These are phyloP conservation scores for Ilex aquifolium DNA, from an alignment of 257 asterid species.

Conservation along the genomic window DNA sequence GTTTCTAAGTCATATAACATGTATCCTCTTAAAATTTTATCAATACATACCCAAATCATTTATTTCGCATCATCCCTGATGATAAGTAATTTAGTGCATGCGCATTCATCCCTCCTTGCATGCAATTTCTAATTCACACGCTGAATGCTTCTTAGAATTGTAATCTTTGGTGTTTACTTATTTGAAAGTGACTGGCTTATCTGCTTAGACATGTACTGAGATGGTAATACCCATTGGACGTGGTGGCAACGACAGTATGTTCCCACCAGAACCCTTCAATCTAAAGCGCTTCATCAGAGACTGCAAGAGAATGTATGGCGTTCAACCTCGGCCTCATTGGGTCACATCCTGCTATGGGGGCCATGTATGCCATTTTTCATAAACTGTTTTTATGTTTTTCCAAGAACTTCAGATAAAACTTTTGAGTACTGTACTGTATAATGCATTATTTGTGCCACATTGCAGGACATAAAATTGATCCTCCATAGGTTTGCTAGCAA, in stretches of 20 bases:
- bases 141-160: too few species aligned
- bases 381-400: not conserved
- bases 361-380: conserved; percentile 24
- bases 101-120: too few species aligned
- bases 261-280: not conserved
- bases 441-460: not conserved
- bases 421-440: not conserved
- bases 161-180: not conserved
- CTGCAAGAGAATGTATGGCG: not conserved
- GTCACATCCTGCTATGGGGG: conserved; percentile 42
- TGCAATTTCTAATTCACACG: too few species aligned
- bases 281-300: not conserved
- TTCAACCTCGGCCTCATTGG: conserved; percentile 16
- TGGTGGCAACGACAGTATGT: not conserved
- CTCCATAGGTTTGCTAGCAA: conserved; percentile 35
- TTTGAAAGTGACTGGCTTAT: not conserved
- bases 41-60: too few species aligned
- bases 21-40: too few species aligned
- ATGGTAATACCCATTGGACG: conserved; percentile 5
- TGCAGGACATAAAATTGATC: conserved; percentile 42
- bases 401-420: not conserved
- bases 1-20: not conserved
- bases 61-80: too few species aligned
- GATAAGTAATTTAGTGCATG: too few species aligned
- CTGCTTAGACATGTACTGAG: conserved; percentile 7